Evolutionary conservation across 2,329 filamentous ascomycete genomes (phyloP).

Genomic region (Ilyonectria sp.): DNA sequence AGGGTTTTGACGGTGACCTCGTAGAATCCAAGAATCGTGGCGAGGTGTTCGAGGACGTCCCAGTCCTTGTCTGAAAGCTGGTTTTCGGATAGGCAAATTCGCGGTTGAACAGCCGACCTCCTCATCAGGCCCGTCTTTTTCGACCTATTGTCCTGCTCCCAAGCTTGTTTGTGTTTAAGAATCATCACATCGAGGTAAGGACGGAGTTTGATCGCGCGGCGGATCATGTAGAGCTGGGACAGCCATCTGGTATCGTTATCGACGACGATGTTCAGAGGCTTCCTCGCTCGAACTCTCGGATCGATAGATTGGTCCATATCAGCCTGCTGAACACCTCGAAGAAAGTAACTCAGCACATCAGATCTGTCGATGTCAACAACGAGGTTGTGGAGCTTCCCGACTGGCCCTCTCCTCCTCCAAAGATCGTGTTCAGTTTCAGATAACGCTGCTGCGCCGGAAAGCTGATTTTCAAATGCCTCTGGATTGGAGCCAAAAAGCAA

Average conservation of each 20-base stretch:
- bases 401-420: slow-evolving; percentile 31
- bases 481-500: slow-evolving; percentile 34
- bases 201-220: slow-evolving; percentile 18
- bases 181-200: neutral
- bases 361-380: slow-evolving; percentile 30
- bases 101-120: slow-evolving; percentile 21
- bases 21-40: slow-evolving; percentile 21
- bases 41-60: slow-evolving; percentile 24
- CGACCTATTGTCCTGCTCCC: slow-evolving; percentile 5
- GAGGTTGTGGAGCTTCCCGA: slow-evolving; percentile 36
- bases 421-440: slow-evolving; percentile 19
- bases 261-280: slow-evolving; percentile 30
- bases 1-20: slow-evolving; percentile 31
- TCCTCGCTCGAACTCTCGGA: slow-evolving; percentile 15
- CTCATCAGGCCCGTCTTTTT: slow-evolving; percentile 21
- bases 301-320: slow-evolving; percentile 17
- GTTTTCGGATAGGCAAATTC: slow-evolving; percentile 26
- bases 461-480: slow-evolving; percentile 30
- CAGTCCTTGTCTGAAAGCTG: slow-evolving; percentile 29
- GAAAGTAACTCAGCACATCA: slow-evolving; percentile 23
- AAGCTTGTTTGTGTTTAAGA: neutral
- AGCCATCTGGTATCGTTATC: slow-evolving; percentile 37
- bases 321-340: slow-evolving; percentile 20
- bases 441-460: slow-evolving; percentile 3
- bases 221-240: slow-evolving; percentile 35